Evolutionary conservation across 805 yeast genomes (phyloP).

Genomic region (Ogataea pini): DNA sequence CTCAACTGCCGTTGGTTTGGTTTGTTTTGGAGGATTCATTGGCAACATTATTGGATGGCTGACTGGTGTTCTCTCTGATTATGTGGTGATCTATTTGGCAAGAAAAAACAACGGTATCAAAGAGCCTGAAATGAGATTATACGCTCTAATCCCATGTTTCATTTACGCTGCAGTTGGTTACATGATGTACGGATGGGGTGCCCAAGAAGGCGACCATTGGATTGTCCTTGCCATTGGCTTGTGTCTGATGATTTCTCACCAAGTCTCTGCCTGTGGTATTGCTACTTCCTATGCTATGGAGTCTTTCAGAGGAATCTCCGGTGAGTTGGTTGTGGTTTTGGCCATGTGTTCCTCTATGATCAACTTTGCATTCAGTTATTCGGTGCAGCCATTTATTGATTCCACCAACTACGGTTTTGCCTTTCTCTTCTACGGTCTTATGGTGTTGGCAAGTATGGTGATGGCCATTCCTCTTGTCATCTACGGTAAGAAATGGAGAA

Average conservation of each 20-base stretch:
- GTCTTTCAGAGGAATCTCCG: constrained; percentile 16
- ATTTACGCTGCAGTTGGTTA: constrained; percentile 14
- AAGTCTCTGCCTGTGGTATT: constrained; percentile 18
- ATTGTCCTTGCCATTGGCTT: constrained; percentile 16
- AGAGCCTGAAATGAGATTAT: constrained; percentile 47
- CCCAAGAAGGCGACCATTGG: constrained; percentile 16
- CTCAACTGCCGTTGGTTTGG: constrained; percentile 38
- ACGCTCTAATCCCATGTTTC: constrained; percentile 39
- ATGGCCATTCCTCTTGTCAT: constrained; percentile 37
- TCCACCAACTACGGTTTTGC: constrained; percentile 18
- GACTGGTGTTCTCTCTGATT: constrained; percentile 40
- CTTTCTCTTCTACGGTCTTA: constrained; percentile 34
- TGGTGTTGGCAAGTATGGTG: constrained; percentile 39
- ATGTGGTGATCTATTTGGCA: constrained; percentile 34
- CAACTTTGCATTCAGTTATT: constrained; percentile 19
- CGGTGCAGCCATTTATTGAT: constrained; percentile 19
- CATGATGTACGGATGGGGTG: constrained; percentile 23
- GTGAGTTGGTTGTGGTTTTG: constrained; percentile 18
- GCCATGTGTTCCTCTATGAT: constrained; percentile 19
- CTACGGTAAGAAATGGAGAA: constrained; percentile 41
- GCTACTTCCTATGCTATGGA: constrained; percentile 20
- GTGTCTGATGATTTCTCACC: constrained; percentile 17
- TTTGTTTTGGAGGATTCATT: constrained; percentile 42
- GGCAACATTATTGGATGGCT: constrained; percentile 45
- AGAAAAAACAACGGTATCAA: constrained; percentile 42